Evolutionary conservation across 2,329 filamentous ascomycete species (phyloP), one percentile per base, ranked within the genome.

Genomic region (Penicillium sp.): DNA sequence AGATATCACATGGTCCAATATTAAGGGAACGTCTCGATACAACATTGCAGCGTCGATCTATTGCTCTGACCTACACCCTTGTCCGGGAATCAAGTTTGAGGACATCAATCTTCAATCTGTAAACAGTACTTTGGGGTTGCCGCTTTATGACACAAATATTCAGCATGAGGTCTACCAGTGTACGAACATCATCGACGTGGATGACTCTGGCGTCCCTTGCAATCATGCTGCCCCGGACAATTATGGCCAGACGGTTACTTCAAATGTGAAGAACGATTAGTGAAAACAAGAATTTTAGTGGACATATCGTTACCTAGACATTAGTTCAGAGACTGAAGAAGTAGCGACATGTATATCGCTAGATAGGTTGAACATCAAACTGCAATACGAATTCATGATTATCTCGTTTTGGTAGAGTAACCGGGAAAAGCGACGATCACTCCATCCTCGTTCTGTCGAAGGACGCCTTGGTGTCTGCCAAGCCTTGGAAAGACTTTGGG

Each of bases 1-100:
- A 37, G 77, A 82, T 60, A 68, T 82, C 24, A 77, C 71, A 39
- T 82, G 79, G 78, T 73, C 79, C 55, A 83, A 82, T 61, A 75
- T 82, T 51, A 79, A 76, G 1, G 80, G 80, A 6, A 82, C 80
- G 3, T 77, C 74, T 56, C 68, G 76, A 31, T 82, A 81, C 60
- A 81, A 82, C 62, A 74, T 82, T 22, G 80, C 75, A 2, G 74
- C 74, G 7, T 79, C 75, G 5, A 79, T 82, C 45, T 78, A 81
- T 65, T 80, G 77, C 65, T 73, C 72, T 13, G 66, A 71, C 11
- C 61, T 68, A 2, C 73, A 72, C 35, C 80, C 79, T 16, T 82
- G 80, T 61, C 75, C 74, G 19, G 73, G 73, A 5, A 71, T 82
- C 45, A 72, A 69, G 39, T 82, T 82, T 62, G 73, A 77, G 55